phyloP scores from a whole-genome alignment of 306 rosid genomes.

The Oxytropis ochrocephala region DNA sequence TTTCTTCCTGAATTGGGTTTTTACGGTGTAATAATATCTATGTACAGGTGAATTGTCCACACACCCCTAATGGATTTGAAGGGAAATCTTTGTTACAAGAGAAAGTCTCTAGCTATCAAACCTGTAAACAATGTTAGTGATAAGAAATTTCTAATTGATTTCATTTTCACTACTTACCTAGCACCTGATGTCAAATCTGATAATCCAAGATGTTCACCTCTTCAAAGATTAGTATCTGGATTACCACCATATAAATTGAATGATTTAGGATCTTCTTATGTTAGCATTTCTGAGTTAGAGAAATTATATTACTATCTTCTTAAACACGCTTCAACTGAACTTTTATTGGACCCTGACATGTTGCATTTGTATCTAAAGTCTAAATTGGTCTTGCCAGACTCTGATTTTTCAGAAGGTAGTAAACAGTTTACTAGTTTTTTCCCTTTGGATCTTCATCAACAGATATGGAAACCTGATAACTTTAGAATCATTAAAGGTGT shows the following conservation, averaged over 20 bases:
- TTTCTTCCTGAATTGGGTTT: background rate
- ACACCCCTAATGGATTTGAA: constrained; percentile 35
- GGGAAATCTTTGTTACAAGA: constrained; percentile 1
- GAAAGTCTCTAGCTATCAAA: constrained; percentile 1
- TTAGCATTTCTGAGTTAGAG: constrained; percentile 50
- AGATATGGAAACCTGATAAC: constrained; percentile 62
- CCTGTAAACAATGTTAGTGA: constrained; percentile 17
- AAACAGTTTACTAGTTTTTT: constrained; percentile 52
- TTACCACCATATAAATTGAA: constrained; percentile 24
- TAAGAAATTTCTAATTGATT: constrained; percentile 46
- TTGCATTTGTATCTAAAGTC: constrained; percentile 58
- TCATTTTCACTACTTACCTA: constrained; percentile 47
- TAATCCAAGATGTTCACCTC: constrained; percentile 31
- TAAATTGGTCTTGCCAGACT: constrained; percentile 21
- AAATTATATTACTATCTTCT: constrained; percentile 49
- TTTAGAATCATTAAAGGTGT: constrained; percentile 58
- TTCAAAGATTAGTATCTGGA: constrained; percentile 33
- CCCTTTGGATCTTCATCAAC: constrained; percentile 57
- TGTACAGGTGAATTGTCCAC: background rate
- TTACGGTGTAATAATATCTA: background rate
- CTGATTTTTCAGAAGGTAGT: constrained; percentile 17
- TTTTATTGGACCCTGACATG: constrained; percentile 24
- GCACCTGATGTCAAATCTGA: constrained; percentile 65
- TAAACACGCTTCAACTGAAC: constrained; percentile 31
- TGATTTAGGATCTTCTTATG: constrained; percentile 60